Evolutionary conservation across 352 stramenopile species (phyloP).

Genomic region (Pythium folliculosum): DNA sequence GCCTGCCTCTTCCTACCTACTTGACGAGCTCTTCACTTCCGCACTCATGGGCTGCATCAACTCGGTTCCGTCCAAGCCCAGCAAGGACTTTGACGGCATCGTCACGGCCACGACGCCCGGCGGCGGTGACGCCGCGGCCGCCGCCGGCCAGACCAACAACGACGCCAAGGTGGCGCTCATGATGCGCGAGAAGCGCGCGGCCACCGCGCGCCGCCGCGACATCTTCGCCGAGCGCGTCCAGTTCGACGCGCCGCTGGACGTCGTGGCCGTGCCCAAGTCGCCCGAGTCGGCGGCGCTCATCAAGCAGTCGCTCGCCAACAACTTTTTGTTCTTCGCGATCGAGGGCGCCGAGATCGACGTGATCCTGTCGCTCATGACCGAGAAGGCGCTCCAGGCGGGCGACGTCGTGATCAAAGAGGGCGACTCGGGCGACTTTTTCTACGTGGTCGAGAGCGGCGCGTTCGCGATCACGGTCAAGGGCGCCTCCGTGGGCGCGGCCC

Average conservation of each 20-base stretch:
- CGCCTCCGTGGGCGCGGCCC: conserved; percentile 64
- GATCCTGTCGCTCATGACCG: conserved; percentile 87
- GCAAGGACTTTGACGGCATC: conserved; percentile 47
- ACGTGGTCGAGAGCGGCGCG: conserved; percentile 91
- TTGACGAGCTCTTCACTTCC: neutral
- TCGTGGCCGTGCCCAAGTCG: conserved; percentile 69
- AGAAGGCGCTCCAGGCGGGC: conserved; percentile 49
- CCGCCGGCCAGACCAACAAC: conserved; percentile 3
- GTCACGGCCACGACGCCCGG: conserved; percentile 25
- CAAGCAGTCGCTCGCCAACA: conserved; percentile 70
- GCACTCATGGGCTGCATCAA: conserved; percentile 63
- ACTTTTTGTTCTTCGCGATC: conserved; percentile 81
- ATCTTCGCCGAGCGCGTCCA: conserved; percentile 77
- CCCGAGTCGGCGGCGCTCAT: conserved; percentile 68
- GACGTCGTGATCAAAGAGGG: conserved; percentile 82
- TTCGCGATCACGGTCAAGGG: conserved; percentile 79
- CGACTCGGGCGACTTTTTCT: conserved; percentile 90
- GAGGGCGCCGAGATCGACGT: conserved; percentile 75
- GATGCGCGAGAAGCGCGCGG: conserved; percentile 69
- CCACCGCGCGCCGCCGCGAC: conserved; percentile 58
- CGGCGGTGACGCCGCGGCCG: neutral
- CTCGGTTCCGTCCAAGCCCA: conserved; percentile 51
- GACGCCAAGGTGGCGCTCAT: conserved; percentile 59
- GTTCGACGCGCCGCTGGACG: conserved; percentile 63
- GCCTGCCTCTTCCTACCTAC: neutral